phyloP scores from a whole-genome alignment of 371 early-diverging fungal species.

The Phascolomyces articulosus region DNA sequence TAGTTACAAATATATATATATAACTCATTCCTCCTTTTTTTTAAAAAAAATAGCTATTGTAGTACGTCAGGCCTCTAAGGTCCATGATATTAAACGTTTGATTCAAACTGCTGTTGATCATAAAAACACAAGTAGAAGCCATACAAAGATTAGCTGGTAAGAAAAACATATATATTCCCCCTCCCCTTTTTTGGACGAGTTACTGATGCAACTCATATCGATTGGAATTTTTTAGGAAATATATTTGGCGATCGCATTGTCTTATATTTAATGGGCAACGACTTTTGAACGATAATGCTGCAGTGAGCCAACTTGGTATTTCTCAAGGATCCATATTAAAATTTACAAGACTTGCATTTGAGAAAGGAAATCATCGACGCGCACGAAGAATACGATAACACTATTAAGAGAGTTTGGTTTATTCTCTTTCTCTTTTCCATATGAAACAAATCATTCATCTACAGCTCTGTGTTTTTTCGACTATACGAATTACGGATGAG shows the following conservation, averaged over 20 bases:
- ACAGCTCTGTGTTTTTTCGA: too few species aligned
- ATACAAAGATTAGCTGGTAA: background rate
- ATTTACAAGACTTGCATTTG: conserved; percentile 29
- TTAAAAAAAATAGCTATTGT: conserved; percentile 24
- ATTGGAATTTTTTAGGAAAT: conserved; percentile 28
- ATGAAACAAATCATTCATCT: too few species aligned
- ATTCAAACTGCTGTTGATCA: conserved; percentile 24
- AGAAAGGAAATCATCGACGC: conserved; percentile 34
- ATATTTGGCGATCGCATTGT: conserved; percentile 46
- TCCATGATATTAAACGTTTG: conserved; percentile 36
- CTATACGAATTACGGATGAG: too few species aligned
- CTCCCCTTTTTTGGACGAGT: too few species aligned
- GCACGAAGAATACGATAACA: conserved; percentile 22
- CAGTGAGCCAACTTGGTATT: conserved; percentile 42
- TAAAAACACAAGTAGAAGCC: conserved; percentile 8
- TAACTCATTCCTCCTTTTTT: background rate
- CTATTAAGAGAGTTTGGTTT: too few species aligned
- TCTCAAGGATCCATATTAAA: conserved; percentile 33
- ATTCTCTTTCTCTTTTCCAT: too few species aligned
- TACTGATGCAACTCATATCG: too few species aligned
- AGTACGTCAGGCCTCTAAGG: conserved; percentile 36
- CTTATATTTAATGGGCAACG: conserved; percentile 22
- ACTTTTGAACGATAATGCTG: conserved; percentile 30
- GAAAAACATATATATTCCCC: too few species aligned
- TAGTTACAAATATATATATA: too few species aligned